These are phyloP conservation scores for Gloeophyllum trabeum DNA, from an alignment of 768 basidiomycete species.

Conservation along the genomic window DNA sequence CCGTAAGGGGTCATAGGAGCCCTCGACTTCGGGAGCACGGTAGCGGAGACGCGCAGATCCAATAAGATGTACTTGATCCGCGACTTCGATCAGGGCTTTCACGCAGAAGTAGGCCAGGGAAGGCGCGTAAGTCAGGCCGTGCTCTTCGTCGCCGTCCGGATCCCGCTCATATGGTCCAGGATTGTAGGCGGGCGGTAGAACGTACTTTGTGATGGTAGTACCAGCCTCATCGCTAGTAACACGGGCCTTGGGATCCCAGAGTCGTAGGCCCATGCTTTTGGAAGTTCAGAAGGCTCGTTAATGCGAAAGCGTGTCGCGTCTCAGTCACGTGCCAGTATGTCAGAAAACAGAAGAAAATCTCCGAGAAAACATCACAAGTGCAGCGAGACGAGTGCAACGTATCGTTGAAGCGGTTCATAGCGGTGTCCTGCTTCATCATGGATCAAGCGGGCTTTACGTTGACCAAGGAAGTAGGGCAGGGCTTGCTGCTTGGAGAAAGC, in stretches of 20 bases:
- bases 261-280: constrained; percentile 13
- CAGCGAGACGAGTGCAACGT: too few relatives aligned
- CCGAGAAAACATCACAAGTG: too few relatives aligned
- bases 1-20: constrained; percentile 22
- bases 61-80: constrained; percentile 32
- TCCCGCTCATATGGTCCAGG: constrained; percentile 6
- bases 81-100: constrained; percentile 25
- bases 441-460: too few relatives aligned
- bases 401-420: too few relatives aligned
- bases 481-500: too few relatives aligned
- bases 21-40: constrained; percentile 12
- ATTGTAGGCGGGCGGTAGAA: constrained; percentile 8
- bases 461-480: too few relatives aligned
- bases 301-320: too few relatives aligned
- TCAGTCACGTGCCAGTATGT: too few relatives aligned
- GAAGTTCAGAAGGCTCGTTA: not conserved
- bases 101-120: constrained; percentile 46
- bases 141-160: not conserved
- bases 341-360: too few relatives aligned
- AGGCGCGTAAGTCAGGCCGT: constrained; percentile 25
- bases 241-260: constrained; percentile 9
- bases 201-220: constrained; percentile 13
- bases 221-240: constrained; percentile 15
- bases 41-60: constrained; percentile 25
- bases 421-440: too few relatives aligned